Percentiles rank a stretch among this genome's conserved stretches.
phyloP scores from a whole-genome alignment of 345 rosid species.

The Brassica incana region DNA sequence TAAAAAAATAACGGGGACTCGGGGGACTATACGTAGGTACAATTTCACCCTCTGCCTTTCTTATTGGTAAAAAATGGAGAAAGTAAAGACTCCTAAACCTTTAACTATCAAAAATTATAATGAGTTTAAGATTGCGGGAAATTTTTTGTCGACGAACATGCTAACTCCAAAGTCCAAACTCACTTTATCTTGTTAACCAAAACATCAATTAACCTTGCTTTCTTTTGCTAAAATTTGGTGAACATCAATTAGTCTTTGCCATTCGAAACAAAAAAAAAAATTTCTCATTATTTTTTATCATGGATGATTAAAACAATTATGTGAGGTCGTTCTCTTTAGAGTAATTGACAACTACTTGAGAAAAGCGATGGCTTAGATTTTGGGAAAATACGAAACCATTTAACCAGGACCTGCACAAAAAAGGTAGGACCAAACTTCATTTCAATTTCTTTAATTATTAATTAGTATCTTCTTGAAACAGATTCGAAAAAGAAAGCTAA shows the following conservation, averaged over 20 bases:
- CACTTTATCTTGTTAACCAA: too few relatives aligned
- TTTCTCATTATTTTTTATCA: background rate
- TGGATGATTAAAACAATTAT: background rate
- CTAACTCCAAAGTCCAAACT: too few relatives aligned
- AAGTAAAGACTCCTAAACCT: too few relatives aligned
- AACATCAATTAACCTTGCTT: background rate
- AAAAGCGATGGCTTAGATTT: constrained; percentile 12
- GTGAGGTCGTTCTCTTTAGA: constrained; percentile 15
- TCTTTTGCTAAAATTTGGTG: too few relatives aligned
- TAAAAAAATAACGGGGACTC: too few relatives aligned
- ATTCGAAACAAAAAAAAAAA: background rate
- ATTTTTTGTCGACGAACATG: too few relatives aligned
- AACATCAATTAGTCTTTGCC: background rate
- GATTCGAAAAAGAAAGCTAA: background rate
- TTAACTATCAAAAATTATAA: too few relatives aligned
- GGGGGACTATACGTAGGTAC: too few relatives aligned
- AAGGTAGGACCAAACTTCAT: constrained; percentile 28
- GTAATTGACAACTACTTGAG: constrained; percentile 16
- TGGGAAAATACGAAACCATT: background rate
- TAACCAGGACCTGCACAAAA: background rate
- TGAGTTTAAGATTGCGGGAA: too few relatives aligned
- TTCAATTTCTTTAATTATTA: constrained; percentile 5
- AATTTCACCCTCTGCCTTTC: too few relatives aligned
- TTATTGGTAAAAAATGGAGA: too few relatives aligned
- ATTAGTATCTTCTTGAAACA: background rate